Conservation (phyloP, 2,329 filamentous ascomycete genomes). For the Grosmannia clavigera region DNA sequence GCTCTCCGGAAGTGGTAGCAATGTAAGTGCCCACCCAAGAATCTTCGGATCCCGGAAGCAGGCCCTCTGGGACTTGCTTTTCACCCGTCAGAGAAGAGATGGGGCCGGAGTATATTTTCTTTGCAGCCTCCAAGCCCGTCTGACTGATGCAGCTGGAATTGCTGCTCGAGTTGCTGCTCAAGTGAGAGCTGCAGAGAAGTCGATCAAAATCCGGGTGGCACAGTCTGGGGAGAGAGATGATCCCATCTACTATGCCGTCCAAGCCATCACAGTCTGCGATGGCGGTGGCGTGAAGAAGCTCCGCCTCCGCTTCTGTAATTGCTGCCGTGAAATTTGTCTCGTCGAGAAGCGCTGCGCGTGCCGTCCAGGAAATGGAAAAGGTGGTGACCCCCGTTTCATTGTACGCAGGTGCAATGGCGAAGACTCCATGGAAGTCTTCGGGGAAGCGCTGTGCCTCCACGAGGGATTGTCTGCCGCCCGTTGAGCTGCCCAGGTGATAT, state of each 20-base stretch:
- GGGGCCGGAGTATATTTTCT: constrained; percentile 17
- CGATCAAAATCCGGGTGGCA: constrained; percentile 24
- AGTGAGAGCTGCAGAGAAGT: constrained; percentile 7
- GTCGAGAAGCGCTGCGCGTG: background rate
- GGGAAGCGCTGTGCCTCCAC: constrained; percentile 36
- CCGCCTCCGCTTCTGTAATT: constrained; percentile 2
- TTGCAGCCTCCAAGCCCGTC: constrained; percentile 22
- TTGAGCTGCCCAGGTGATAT: constrained; percentile 40
- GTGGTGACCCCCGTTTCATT: constrained; percentile 1
- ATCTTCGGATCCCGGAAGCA: constrained; percentile 33
- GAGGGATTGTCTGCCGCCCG: constrained; percentile 39
- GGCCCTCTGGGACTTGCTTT: constrained; percentile 25
- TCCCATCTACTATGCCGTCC: constrained; percentile 27
- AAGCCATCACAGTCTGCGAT: constrained; percentile 27
- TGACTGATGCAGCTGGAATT: constrained; percentile 24
- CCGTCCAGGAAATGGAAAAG: background rate
- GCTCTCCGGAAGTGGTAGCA: background rate
- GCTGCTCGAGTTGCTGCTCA: constrained; percentile 9
- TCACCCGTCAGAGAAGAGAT: constrained; percentile 19
- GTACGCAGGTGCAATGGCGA: constrained; percentile 27
- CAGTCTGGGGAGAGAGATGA: constrained; percentile 25
- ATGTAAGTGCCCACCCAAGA: constrained; percentile 1
- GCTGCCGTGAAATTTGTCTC: background rate
- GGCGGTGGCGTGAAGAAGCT: constrained; percentile 24
- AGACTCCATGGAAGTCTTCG: constrained; percentile 39